A percentile compares a stretch with the other conserved stretches of the same genome.
phyloP scores from a whole-genome alignment of 139 green algal species.

The Nannochloris sp. region DNA sequence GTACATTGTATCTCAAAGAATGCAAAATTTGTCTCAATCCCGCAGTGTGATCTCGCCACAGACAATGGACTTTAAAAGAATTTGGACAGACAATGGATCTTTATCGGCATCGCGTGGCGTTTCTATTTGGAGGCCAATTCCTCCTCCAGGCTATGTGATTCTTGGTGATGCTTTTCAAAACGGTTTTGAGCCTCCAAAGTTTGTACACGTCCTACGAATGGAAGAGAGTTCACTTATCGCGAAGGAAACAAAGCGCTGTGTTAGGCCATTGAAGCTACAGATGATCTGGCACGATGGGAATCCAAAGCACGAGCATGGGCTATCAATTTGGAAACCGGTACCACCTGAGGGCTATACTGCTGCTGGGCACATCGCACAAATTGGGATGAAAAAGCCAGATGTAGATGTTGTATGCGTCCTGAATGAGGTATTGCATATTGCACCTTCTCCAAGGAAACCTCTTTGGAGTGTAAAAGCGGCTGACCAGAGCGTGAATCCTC shows the following conservation, averaged over 20 bases:
- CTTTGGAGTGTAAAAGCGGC: constrained; percentile 3
- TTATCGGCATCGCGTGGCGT: constrained; percentile 34
- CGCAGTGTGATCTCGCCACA: background rate
- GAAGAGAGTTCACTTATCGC: background rate
- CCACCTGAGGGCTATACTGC: constrained; percentile 67
- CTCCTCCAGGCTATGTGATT: constrained; percentile 60
- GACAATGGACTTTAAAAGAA: constrained; percentile 25
- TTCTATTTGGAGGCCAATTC: constrained; percentile 72
- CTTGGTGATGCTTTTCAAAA: constrained; percentile 64
- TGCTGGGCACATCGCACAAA: constrained; percentile 55
- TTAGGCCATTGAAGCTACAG: background rate
- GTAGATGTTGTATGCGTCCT: constrained; percentile 19
- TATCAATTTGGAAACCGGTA: constrained; percentile 68
- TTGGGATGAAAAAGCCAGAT: constrained; percentile 17
- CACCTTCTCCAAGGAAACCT: background rate
- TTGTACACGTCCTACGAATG: background rate
- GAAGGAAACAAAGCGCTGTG: background rate
- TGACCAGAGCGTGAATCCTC: background rate
- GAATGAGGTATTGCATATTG: constrained; percentile 3
- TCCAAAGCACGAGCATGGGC: constrained; percentile 10
- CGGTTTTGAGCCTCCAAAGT: constrained; percentile 18
- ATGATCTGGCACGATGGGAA: constrained; percentile 2
- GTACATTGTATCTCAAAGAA: too few relatives aligned
- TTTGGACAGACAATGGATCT: constrained; percentile 21
- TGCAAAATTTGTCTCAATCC: background rate